These are phyloP conservation scores for Cutaneotrichosporon curvatum DNA, from an alignment of 1,284 basidiomycete genomes.

Conservation along the genomic window DNA sequence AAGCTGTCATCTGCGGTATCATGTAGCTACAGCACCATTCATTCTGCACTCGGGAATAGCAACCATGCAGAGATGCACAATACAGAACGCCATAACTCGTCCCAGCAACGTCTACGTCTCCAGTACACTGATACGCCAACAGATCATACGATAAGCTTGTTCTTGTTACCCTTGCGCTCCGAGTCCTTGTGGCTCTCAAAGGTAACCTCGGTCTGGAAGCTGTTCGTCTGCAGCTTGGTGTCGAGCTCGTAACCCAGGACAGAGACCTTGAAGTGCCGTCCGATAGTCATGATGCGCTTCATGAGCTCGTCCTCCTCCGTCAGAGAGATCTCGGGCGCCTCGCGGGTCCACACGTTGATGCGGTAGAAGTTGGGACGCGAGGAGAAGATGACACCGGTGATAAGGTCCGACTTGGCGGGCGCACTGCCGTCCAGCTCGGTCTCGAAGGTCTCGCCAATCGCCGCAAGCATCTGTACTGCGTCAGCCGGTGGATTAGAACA, in stretches of 20 bases:
- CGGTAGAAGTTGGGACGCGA: slow-evolving; percentile 75
- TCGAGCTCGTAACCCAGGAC: slow-evolving; percentile 74
- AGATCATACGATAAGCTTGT: neutral
- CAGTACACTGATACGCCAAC: too few species aligned
- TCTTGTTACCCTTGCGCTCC: slow-evolving; percentile 81
- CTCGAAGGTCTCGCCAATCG: slow-evolving; percentile 94
- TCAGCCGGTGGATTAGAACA: neutral
- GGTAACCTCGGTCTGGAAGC: slow-evolving; percentile 84
- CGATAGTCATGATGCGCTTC: slow-evolving; percentile 65
- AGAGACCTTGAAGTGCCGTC: slow-evolving; percentile 79
- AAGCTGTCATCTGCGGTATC: too few species aligned
- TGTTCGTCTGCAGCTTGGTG: slow-evolving; percentile 59
- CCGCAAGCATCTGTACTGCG: slow-evolving; percentile 74
- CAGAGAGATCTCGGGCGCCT: slow-evolving; percentile 54
- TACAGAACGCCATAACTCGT: too few species aligned
- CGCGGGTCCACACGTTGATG: slow-evolving; percentile 91
- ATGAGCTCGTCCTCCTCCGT: slow-evolving; percentile 49
- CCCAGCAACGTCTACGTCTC: too few species aligned
- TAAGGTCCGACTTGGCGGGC: slow-evolving; percentile 53
- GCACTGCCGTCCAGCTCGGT: slow-evolving; percentile 54
- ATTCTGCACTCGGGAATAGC: too few species aligned
- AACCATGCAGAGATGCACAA: too few species aligned
- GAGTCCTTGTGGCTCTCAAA: slow-evolving; percentile 90
- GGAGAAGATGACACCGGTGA: slow-evolving; percentile 93
- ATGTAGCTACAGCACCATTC: too few species aligned